Conservation (phyloP, 1,284 basidiomycete genomes). For the Moesziomyces sp. region DNA sequence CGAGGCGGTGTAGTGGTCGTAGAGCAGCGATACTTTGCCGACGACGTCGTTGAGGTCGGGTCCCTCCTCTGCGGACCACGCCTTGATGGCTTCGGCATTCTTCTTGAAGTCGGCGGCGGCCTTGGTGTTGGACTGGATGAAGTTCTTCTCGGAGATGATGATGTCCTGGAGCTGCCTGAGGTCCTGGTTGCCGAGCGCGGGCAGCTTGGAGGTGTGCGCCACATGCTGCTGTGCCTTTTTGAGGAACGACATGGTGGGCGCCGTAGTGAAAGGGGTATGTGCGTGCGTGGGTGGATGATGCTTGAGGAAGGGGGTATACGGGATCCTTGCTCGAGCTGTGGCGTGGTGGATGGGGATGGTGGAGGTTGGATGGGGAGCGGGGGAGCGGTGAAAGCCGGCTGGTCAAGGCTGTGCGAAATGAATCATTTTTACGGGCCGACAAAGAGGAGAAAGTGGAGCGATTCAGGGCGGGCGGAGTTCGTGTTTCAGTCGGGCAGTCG, state of each 20-base stretch:
- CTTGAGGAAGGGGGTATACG: constrained; percentile 18
- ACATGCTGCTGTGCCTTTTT: constrained; percentile 69
- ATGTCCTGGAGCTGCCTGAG: constrained; percentile 84
- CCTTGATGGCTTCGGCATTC: constrained; percentile 79
- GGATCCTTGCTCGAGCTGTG: constrained; percentile 9
- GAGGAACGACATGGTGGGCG: constrained; percentile 57
- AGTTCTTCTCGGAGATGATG: constrained; percentile 86
- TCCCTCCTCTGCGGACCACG: constrained; percentile 86
- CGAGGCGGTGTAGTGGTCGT: constrained; percentile 78
- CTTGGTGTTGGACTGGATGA: constrained; percentile 78
- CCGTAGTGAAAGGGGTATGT: neutral
- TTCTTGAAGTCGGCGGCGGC: constrained; percentile 77
- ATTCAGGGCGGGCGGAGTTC: neutral
- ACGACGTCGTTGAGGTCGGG: constrained; percentile 86
- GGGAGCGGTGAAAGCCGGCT: neutral
- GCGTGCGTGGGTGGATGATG: neutral
- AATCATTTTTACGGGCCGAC: neutral
- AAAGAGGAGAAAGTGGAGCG: constrained; percentile 1
- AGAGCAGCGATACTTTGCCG: constrained; percentile 77
- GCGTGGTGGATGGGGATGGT: constrained; percentile 1
- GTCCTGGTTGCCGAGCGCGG: constrained; percentile 82
- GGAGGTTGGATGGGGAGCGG: constrained; percentile 4
- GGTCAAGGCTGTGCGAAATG: neutral
- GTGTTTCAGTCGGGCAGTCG: neutral
- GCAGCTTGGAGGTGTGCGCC: constrained; percentile 81